Base-by-base conservation (phyloP, 192 early-diverging fungal species). In the Linnemannia exigua region DNA sequence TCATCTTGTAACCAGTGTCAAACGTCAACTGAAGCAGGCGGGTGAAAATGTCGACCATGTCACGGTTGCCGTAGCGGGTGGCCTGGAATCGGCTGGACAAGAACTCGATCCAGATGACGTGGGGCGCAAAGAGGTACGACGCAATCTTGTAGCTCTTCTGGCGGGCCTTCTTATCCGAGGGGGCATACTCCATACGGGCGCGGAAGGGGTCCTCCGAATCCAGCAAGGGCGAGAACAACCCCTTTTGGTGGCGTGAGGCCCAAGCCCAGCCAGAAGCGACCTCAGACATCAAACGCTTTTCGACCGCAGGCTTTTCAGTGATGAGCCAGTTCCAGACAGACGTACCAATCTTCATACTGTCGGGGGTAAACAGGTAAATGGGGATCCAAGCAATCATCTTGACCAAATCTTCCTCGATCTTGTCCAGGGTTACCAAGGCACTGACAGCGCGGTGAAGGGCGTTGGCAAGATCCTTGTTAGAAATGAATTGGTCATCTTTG, bases 311-410 rank as follows among this genome's bases (percentile, higher is more conserved):
- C 48, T 93, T 92, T 67, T 96, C 92, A 19, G 93, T 93, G 66
- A 98, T 92, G 50, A 99, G 87, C 93, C 94, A 96, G 51, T 92
- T 96, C 97, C 97, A 99, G n/a, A 96, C 93, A 8, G 94, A 91
- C 1, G 94, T 91, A n/a, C 94, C 94, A 47, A 96, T 92, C 72
- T 96, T 95, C 91, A 99, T 90, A 46, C 94, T 91, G 51, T 93
- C 90, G 19, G 94, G 91, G 38, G 93, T 93, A 72, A 98, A 99
- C 70, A 96, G 66, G 22, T 92, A 87, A 28, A 98, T 89, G 8
- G 98, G 97, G 73, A 96, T 95, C 93, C 95, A 96, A 38, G 97
- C 97, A 41, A 98, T 82, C 70, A 96, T 91, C 50, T 94, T 91
- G 44, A 98, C 86, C 19, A 98, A 86, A 66, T 98, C 95, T 72